phyloP scores from a whole-genome alignment of 352 stramenopile genomes.

The Pythium brachiatum region DNA sequence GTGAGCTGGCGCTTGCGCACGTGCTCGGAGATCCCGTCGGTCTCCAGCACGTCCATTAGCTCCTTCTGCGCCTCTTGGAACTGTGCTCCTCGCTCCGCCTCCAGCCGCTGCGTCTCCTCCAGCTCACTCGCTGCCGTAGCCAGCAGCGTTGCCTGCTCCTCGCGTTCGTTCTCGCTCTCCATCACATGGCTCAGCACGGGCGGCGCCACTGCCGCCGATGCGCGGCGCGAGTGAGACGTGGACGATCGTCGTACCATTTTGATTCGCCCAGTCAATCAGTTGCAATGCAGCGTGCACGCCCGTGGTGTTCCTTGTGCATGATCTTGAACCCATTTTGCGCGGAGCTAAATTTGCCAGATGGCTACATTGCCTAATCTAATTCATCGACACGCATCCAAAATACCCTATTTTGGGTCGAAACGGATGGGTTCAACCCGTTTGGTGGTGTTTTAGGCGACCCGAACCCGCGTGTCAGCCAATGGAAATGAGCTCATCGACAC shows the following conservation, averaged over 20 bases:
- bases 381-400: neutral
- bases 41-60: conserved; percentile 46
- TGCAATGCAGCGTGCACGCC: no score
- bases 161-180: conserved; percentile 16
- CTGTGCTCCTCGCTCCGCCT: conserved; percentile 14
- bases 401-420: neutral
- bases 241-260: conserved; percentile 7
- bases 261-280: neutral
- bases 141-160: conserved; percentile 5
- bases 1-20: conserved; percentile 58
- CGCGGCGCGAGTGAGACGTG: conserved; percentile 5
- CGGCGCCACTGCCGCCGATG: neutral
- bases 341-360: conserved; percentile 18
- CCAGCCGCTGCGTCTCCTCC: conserved; percentile 5
- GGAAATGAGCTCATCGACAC: conserved; percentile 4
- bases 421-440: neutral
- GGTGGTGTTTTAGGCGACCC: neutral
- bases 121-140: conserved; percentile 4
- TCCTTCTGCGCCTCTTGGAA: conserved; percentile 52
- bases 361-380: conserved; percentile 12
- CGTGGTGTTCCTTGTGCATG: no score
- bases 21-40: conserved; percentile 43
- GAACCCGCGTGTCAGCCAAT: conserved; percentile 13
- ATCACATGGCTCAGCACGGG: conserved; percentile 4
- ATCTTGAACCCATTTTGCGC: neutral